Conservation (phyloP, 768 basidiomycete genomes). For the Collybia sordida region DNA sequence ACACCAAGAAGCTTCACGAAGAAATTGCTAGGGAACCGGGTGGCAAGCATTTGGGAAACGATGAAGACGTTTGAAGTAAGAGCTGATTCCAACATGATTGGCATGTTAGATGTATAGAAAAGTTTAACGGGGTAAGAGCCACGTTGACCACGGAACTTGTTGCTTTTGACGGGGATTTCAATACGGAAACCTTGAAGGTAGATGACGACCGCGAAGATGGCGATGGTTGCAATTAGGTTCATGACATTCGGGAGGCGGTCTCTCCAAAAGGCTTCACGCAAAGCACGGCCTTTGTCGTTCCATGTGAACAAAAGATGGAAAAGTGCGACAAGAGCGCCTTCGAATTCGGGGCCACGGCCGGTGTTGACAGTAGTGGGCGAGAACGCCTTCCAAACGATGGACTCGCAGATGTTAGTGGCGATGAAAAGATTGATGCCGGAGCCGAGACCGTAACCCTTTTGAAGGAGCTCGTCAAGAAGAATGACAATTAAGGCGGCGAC, state of each 20-base stretch:
- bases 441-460: slow-evolving; percentile 98
- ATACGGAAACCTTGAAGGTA: slow-evolving; percentile 99
- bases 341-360: slow-evolving; percentile 96
- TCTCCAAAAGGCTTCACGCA: slow-evolving; percentile 98
- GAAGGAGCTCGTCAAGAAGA: slow-evolving; percentile 96
- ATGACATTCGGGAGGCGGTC: slow-evolving; percentile 96
- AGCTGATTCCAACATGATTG: slow-evolving; percentile 97
- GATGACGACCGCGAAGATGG: slow-evolving; percentile 93
- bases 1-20: slow-evolving; percentile 88
- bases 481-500: slow-evolving; percentile 95
- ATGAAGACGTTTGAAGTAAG: slow-evolving; percentile 94
- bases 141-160: slow-evolving; percentile 93
- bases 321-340: slow-evolving; percentile 92
- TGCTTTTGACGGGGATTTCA: slow-evolving; percentile 97
- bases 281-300: slow-evolving; percentile 96
- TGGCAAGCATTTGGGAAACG: slow-evolving; percentile 92
- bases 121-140: slow-evolving; percentile 96
- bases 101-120: slow-evolving; percentile 99
- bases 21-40: slow-evolving; percentile 88
- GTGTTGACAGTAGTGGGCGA: slow-evolving; percentile 98
- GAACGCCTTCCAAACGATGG: slow-evolving; percentile 99
- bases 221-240: slow-evolving; percentile 91
- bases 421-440: slow-evolving; percentile 99
- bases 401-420: slow-evolving; percentile 99
- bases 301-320: slow-evolving; percentile 98